A percentile compares a stretch with the other conserved stretches of the same genome.
Conservation (phyloP, 1,139 yeast genomes). For the Debaryomyces coudertii region DNA sequence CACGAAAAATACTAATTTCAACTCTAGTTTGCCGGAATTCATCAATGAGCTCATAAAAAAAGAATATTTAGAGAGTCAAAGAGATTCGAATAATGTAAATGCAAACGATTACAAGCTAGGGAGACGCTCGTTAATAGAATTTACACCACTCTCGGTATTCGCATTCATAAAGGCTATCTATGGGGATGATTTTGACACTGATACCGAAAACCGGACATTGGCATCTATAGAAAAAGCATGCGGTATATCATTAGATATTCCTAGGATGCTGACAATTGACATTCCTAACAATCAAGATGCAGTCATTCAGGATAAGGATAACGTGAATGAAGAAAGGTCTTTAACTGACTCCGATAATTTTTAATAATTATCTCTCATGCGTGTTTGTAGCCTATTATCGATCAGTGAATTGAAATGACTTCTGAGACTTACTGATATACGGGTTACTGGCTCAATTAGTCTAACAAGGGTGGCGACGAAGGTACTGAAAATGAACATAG, state of each 20-base stretch:
- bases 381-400: no score
- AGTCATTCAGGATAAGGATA: neutral
- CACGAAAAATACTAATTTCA: constrained; percentile 27
- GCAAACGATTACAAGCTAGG: constrained; percentile 35
- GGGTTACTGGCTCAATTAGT: no score
- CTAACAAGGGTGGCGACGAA: no score
- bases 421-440: no score
- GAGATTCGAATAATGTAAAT: constrained; percentile 20
- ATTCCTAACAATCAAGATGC: neutral
- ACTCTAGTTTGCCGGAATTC: constrained; percentile 28
- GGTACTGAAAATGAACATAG: no score
- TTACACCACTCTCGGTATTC: constrained; percentile 34
- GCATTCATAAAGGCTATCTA: constrained; percentile 31
- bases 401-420: no score
- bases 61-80: constrained; percentile 32
- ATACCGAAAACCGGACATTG: constrained; percentile 24
- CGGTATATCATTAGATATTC: constrained; percentile 14
- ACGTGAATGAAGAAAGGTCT: neutral
- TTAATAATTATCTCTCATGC: no score
- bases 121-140: constrained; percentile 37
- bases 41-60: constrained; percentile 34
- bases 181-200: constrained; percentile 29
- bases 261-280: neutral
- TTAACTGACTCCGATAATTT: no score
- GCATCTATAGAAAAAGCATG: constrained; percentile 34